Evolutionary conservation across 1,284 basidiomycete species (phyloP), one percentile per base, ranked within the genome.

Genomic region (Gomphus bonarii): DNA sequence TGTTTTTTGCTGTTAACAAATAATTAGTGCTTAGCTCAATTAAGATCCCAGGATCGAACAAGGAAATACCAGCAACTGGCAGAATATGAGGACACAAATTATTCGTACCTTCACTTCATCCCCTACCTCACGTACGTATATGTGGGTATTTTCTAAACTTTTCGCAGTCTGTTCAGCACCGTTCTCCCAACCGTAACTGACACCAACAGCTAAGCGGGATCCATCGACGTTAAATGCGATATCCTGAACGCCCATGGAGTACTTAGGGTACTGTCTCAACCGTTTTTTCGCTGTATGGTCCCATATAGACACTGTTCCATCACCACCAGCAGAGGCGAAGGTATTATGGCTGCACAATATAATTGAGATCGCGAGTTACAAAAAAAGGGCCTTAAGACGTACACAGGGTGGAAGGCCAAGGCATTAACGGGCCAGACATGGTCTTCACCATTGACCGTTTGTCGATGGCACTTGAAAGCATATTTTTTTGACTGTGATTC

Each of bases 351-450:
- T 91, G 62, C 20, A 55, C 10, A 58, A 44, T 22, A 47, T 42
- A 49, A 11, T 47, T 22, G 14, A 51, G 22, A 6, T 57, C n/a
- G 36, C 44, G 20, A 42, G 18, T 43, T 38, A 30, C 40, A 49
- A 42, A 56, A 57, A n/a, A 44, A 58, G 28, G 43, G 36, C n/a
- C 38, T 33, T 54, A 20, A 30, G 25, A 64, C 84, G 61, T 67
- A 93, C 79, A 80, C 73, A 0, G 95, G 93, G 65, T 98, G 93
- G 74, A 98, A 99, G 0, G 91, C 91, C 33, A 99, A 78, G 0
- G 89, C 82, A 66, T 98, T 97, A 62, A 99, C 95, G 0, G 95
- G 94, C 82, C 93, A 99, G n/a, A 98, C 94, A 61, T 94, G 90
- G 68, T 99, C 97, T n/a, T 90, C 86, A 38, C 89, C 90, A 50